Base-by-base conservation (phyloP, 306 rosid species). In the Cicer pinnatifidum region DNA sequence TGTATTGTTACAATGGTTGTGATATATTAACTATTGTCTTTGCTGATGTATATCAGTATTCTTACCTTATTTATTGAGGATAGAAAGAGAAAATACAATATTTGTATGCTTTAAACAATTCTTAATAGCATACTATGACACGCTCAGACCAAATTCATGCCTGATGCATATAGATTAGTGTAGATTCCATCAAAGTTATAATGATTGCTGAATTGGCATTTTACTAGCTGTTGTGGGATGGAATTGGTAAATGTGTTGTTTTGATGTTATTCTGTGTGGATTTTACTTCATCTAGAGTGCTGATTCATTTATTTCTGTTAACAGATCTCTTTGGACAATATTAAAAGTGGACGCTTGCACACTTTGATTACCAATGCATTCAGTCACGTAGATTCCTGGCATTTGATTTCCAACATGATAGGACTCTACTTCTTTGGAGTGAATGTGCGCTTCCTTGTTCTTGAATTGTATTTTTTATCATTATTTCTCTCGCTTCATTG, bases 351-450 rank as follows among this genome's bases (percentile, higher is more conserved):
- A 75, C 95, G 90, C 54, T 41, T 91, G 73, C 97, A 94, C 83
- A 91, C 97, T 19, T 70, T 91, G 92, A 87, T 94, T 50, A 91
- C 97, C 75, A 83, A 83, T 70, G 94, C 98, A 62, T 91, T 94
- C 88, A 94, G 98, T 88, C 98, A 91, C 58, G 66, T 79, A 1
- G 87, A 91, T 45, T 1, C 43, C 23, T 67, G 67, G 67, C 98
- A 94, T 85, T 67, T 94, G 8, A 10, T 88, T 52, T 80, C 78
- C 77, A 91, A 94, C 92, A 89, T 94, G 96, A 61, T 89, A 44
- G 96, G 91, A 75, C 91, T 94, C 73, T 89, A 88, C 86, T 94
- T 87, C 92, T 94, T 91, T 20, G 97, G 98, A 82, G 69, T 1
- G 62, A 87, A 69, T 50, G 98, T 94, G 82, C 68, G 92, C 47